Evolutionary conservation across 129 eudicot genomes (phyloP).

Genomic region (Lonicera japonica): DNA sequence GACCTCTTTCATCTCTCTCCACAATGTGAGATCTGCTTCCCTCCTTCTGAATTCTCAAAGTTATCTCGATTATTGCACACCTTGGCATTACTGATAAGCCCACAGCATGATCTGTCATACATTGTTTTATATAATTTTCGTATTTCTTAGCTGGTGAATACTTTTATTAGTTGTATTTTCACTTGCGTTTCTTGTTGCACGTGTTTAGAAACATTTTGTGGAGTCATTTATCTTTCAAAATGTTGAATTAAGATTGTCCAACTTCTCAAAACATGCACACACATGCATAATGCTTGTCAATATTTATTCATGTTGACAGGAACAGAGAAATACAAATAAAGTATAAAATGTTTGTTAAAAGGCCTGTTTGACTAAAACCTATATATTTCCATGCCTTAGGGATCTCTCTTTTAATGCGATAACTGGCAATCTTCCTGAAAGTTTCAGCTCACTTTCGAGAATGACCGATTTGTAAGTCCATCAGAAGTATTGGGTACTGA

Average conservation of each 20-base stretch:
- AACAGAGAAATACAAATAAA: background rate
- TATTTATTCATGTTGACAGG: background rate
- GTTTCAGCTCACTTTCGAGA: constrained; percentile 55
- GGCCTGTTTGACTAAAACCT: background rate
- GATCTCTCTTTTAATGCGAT: constrained; percentile 68
- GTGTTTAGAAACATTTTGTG: too few relatives aligned
- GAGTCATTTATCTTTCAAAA: too few relatives aligned
- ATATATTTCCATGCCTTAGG: constrained; percentile 39
- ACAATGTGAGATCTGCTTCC: constrained; percentile 47
- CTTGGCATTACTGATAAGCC: background rate
- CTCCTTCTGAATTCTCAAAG: background rate
- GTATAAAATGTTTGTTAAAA: background rate
- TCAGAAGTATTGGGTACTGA: background rate
- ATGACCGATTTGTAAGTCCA: constrained; percentile 57
- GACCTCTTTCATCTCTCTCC: constrained; percentile 53
- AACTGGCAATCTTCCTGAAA: constrained; percentile 70
- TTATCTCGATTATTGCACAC: background rate
- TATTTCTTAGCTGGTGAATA: background rate
- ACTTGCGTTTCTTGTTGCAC: background rate
- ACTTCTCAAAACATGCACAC: too few relatives aligned
- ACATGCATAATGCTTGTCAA: background rate
- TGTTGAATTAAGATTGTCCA: too few relatives aligned
- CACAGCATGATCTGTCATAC: background rate
- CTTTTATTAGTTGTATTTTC: background rate
- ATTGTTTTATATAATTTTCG: background rate